phyloP scores from a whole-genome alignment of 129 eudicot genomes.

The Flaveria brownii region DNA sequence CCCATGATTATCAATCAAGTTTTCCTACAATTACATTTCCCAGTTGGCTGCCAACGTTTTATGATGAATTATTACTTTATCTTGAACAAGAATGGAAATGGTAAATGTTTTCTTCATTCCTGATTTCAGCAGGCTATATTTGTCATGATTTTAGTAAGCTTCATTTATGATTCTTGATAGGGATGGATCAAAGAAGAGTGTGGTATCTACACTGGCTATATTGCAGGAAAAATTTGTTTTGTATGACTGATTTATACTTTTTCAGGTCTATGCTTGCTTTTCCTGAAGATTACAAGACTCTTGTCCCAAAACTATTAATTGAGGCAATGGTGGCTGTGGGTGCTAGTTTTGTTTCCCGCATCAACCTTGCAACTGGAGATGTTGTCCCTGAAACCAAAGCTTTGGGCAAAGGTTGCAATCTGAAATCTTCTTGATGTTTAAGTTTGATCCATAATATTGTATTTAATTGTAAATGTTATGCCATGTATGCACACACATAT shows the following conservation, averaged over 20 bases:
- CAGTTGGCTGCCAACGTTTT: constrained; percentile 88
- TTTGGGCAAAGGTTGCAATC: constrained; percentile 72
- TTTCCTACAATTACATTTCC: constrained; percentile 55
- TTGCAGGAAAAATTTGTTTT: background rate
- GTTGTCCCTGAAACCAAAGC: constrained; percentile 95
- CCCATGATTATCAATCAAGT: constrained; percentile 52
- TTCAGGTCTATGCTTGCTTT: constrained; percentile 91
- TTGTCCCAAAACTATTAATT: constrained; percentile 78
- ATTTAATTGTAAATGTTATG: constrained; percentile 2
- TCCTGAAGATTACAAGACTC: constrained; percentile 86
- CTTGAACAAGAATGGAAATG: constrained; percentile 99
- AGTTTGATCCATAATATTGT: constrained; percentile 9
- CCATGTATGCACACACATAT: constrained; percentile 10
- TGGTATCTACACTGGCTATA: background rate
- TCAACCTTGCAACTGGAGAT: constrained; percentile 91
- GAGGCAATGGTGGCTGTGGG: constrained; percentile 78
- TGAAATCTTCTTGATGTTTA: background rate
- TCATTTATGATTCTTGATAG: background rate
- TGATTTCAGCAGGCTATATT: constrained; percentile 24
- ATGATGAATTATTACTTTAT: constrained; percentile 86
- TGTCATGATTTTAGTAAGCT: background rate
- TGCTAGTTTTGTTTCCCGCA: constrained; percentile 76
- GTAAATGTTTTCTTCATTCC: constrained; percentile 45
- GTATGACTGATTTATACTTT: constrained; percentile 30
- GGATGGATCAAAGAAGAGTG: constrained; percentile 4